Conservation (phyloP, 805 yeast genomes). For the Ogataea pignaliae region DNA sequence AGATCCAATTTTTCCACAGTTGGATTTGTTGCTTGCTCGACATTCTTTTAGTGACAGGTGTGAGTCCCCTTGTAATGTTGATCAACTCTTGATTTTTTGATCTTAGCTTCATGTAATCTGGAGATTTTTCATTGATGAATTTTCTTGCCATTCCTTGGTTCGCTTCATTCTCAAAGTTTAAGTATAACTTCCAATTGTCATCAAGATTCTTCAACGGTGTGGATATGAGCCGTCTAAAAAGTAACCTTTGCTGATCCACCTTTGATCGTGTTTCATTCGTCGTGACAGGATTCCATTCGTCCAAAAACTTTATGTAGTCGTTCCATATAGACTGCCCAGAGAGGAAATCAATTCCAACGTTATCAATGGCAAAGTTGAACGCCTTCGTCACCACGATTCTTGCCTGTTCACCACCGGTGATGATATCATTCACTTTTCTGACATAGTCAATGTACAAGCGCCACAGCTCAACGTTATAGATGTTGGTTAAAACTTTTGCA, state of each 20-base stretch:
- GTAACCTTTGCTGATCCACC: conserved; percentile 67
- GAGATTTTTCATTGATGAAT: conserved; percentile 75
- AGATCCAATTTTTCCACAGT: conserved; percentile 71
- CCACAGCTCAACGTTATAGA: conserved; percentile 69
- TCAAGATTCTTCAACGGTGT: conserved; percentile 78
- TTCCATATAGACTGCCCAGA: conserved; percentile 70
- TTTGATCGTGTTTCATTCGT: conserved; percentile 85
- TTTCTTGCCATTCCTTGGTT: conserved; percentile 78
- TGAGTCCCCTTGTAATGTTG: conserved; percentile 38
- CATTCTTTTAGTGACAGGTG: conserved; percentile 9
- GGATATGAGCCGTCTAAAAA: conserved; percentile 64
- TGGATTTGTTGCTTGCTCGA: conserved; percentile 39
- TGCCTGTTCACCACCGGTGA: conserved; percentile 81
- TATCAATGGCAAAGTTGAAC: conserved; percentile 72
- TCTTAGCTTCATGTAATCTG: conserved; percentile 83
- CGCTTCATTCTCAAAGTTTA: conserved; percentile 75
- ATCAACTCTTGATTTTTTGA: conserved; percentile 69
- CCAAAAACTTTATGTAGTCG: conserved; percentile 76
- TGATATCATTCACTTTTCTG: conserved; percentile 60
- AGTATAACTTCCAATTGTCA: conserved; percentile 73
- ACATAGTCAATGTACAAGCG: conserved; percentile 74
- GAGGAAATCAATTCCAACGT: conserved; percentile 71
- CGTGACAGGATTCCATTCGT: conserved; percentile 70
- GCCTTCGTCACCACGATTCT: conserved; percentile 72
- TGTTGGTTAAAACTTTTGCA: conserved; percentile 54